These are phyloP conservation scores for Aspergillus niger DNA, from an alignment of 2,329 filamentous ascomycete species.

Conservation along the genomic window DNA sequence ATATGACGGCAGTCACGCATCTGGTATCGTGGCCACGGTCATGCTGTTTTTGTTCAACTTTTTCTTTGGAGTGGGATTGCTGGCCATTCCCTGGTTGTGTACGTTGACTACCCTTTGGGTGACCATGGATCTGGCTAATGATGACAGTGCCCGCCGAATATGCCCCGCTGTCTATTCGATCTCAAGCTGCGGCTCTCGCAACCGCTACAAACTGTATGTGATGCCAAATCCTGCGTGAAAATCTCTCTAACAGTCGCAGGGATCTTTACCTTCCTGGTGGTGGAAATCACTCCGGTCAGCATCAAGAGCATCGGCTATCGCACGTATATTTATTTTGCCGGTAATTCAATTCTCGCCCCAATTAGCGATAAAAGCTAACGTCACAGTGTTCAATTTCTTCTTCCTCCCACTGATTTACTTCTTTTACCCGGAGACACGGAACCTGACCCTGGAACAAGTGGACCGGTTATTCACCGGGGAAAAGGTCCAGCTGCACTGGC, in stretches of 20 bases:
- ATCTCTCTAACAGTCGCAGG: conserved; percentile 22
- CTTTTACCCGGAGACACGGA: conserved; percentile 40
- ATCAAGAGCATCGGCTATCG: conserved; percentile 43
- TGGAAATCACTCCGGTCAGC: conserved; percentile 49
- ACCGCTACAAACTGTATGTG: conserved; percentile 51
- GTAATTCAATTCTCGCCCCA: conserved; percentile 14
- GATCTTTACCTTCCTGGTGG: conserved; percentile 52
- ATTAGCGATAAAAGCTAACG: too few species aligned
- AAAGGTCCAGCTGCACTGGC: conserved; percentile 34
- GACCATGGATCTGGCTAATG: conserved; percentile 17
- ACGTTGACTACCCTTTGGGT: conserved; percentile 24
- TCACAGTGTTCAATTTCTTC: conserved; percentile 46
- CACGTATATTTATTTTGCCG: conserved; percentile 49
- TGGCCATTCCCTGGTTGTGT: conserved; percentile 49
- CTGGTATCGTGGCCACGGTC: conserved; percentile 47
- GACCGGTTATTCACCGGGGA: conserved; percentile 40
- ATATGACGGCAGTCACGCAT: conserved; percentile 38
- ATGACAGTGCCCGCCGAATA: conserved; percentile 48
- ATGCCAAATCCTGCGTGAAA: conserved; percentile 5
- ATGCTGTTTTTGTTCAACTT: conserved; percentile 60
- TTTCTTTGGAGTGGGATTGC: conserved; percentile 53
- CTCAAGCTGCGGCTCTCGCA: conserved; percentile 52
- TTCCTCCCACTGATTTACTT: conserved; percentile 55
- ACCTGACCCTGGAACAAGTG: conserved; percentile 38
- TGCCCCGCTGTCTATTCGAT: conserved; percentile 50